These are phyloP conservation scores for Neocatenulostroma microsporum DNA, from an alignment of 2,329 filamentous ascomycete genomes.

Conservation along the genomic window DNA sequence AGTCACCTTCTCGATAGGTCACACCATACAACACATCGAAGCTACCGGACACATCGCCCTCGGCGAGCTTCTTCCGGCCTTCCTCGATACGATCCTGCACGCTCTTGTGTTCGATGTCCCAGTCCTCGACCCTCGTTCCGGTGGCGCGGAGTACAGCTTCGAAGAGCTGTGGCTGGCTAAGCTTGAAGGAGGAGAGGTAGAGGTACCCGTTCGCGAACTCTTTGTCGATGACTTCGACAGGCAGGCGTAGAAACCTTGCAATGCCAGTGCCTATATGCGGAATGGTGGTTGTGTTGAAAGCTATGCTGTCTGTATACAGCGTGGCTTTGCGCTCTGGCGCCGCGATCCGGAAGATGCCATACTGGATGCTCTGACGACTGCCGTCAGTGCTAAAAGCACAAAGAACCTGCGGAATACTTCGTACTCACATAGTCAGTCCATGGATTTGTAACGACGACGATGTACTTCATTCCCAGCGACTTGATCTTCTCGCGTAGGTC, in stretches of 20 bases:
- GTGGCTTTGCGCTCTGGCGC: conserved; percentile 14
- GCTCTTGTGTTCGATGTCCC: too few relatives aligned
- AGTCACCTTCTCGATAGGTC: too few relatives aligned
- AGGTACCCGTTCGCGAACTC: neutral
- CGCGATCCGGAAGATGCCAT: conserved; percentile 32
- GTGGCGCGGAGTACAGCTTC: neutral
- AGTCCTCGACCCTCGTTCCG: neutral
- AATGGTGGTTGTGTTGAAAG: conserved; percentile 28
- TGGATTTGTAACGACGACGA: conserved; percentile 21
- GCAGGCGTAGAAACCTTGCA: conserved; percentile 26
- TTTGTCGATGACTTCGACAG: conserved; percentile 3
- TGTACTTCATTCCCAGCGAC: conserved; percentile 33
- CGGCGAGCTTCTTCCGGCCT: too few relatives aligned
- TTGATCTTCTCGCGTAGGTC: conserved; percentile 15
- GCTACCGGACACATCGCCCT: too few relatives aligned
- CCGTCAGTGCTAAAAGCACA: neutral
- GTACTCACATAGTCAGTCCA: conserved; percentile 23
- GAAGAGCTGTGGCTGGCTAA: neutral
- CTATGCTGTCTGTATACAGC: conserved; percentile 27
- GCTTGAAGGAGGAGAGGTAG: neutral
- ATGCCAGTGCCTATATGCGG: conserved; percentile 26
- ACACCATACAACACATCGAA: too few relatives aligned
- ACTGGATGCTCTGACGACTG: neutral
- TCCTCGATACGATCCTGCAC: too few relatives aligned
- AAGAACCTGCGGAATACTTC: neutral